Base-by-base conservation (phyloP, 129 eudicot species). In the Arctium lappa region DNA sequence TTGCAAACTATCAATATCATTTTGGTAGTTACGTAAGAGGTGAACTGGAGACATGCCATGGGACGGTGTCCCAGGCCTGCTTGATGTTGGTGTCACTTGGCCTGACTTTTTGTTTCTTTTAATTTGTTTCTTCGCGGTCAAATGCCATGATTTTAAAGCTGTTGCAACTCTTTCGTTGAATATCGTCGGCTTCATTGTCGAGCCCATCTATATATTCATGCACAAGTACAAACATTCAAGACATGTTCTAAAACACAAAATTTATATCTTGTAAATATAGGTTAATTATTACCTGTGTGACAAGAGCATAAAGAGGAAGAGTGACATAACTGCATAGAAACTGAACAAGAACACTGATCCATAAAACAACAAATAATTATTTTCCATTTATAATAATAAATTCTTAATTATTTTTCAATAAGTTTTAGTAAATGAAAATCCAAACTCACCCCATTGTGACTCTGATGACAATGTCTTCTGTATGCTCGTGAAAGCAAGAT, bases 301-400 rank as follows among this genome's bases (percentile, higher is more conserved):
- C 97, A 40, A 93, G 85, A 62, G 98, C 96, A 73, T 93, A 93
- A n/a, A 91, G 92, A 73, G 98, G 98, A 65, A 93, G 91, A 44
- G 98, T 93, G 38, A 92, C 95, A 77, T 89, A 93, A 83, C 98
- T 93, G 82, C 94, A 91, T 22, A 89, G 38, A 60, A 88, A 38
- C 78, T 91, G 98, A 63, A 89, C 82, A 79, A 91, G 36, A 70
- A 91, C 87, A 86, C 98, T 93, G 40, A 83, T 10, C 27, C 78
- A 79, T 2, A 8, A 48, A 74, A 66, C 16, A 60, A 32, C 22
- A 46, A 4, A 36, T 39, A 12, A 53, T 48, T 60, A 74, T 40
- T 62, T 30, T 32, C 39, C 33, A 22, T 13, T 44, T 12, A 6
- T 33, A 30, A 6, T 39, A 0, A n/a, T 22, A 6, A 8, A 8